A percentile compares a stretch with the other conserved stretches of the same genome.
Evolutionary conservation across 192 early-diverging fungal species (phyloP).

Genomic region (Backusella tarrabulga): DNA sequence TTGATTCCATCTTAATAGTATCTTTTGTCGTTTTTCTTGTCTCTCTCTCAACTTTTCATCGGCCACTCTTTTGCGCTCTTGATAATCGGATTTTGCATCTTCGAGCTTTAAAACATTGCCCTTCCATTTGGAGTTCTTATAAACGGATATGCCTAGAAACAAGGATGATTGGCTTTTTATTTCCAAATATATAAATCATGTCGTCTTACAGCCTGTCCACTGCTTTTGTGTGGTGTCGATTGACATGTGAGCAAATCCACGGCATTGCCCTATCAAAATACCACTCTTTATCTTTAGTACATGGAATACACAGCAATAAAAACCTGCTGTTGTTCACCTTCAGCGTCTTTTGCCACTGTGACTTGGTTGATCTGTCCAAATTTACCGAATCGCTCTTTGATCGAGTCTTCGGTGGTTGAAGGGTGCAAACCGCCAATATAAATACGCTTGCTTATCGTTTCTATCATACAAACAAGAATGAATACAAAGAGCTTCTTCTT

Average conservation of each 20-base stretch:
- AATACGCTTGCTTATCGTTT: conserved; percentile 51
- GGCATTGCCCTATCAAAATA: conserved; percentile 39
- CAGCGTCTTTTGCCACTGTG: conserved; percentile 47
- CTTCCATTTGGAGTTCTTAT: conserved; percentile 85
- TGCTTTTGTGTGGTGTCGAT: conserved; percentile 64
- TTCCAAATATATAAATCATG: not conserved
- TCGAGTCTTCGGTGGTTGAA: conserved; percentile 49
- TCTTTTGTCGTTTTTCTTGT: conserved; percentile 45
- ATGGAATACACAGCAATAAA: conserved; percentile 7
- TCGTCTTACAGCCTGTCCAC: conserved; percentile 58
- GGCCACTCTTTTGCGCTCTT: conserved; percentile 40
- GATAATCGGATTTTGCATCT: conserved; percentile 78
- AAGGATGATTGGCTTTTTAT: not conserved
- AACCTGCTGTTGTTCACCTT: not conserved
- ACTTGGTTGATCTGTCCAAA: conserved; percentile 66
- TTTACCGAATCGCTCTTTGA: conserved; percentile 65
- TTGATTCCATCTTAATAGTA: conserved; percentile 37
- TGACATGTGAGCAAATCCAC: conserved; percentile 76
- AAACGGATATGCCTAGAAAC: conserved; percentile 53
- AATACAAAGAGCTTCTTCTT: not conserved
- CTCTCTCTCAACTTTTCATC: conserved; percentile 45
- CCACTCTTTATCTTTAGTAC: not conserved
- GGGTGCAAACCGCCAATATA: conserved; percentile 78
- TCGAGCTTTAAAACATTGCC: conserved; percentile 73
- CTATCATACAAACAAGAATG: not conserved